These are phyloP conservation scores for Inga laurina DNA, from an alignment of 306 rosid genomes.

Conservation along the genomic window DNA sequence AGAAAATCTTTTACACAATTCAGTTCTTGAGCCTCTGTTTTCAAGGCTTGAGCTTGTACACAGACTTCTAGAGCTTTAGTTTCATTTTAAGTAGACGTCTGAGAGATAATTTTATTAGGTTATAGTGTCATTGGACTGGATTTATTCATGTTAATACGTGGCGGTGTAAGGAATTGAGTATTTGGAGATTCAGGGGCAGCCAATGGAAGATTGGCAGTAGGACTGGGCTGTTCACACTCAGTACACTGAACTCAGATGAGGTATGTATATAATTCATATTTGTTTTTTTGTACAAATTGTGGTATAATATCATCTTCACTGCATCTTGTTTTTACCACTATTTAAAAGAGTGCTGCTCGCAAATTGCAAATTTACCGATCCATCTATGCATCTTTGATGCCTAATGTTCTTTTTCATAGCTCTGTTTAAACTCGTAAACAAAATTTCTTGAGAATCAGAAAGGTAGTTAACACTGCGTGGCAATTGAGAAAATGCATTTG, in stretches of 20 bases:
- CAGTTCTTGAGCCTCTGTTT: conserved; percentile 10
- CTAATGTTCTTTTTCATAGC: not conserved
- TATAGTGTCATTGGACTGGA: conserved; percentile 1
- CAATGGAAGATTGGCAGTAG: conserved; percentile 15
- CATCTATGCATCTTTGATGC: not conserved
- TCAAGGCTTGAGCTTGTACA: not conserved
- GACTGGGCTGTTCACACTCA: conserved; percentile 30
- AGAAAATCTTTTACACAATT: not conserved
- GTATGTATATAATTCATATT: too few relatives aligned
- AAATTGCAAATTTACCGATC: not conserved
- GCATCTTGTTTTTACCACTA: not conserved
- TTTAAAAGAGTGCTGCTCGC: not conserved
- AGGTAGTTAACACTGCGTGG: not conserved
- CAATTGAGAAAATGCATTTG: not conserved
- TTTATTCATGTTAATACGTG: conserved; percentile 38
- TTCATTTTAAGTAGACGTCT: not conserved
- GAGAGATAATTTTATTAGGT: conserved; percentile 15
- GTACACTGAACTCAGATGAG: conserved; percentile 1
- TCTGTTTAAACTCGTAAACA: not conserved
- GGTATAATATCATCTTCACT: not conserved
- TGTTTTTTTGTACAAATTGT: too few relatives aligned
- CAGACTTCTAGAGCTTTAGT: not conserved
- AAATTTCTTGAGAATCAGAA: not conserved
- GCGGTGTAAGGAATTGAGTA: conserved; percentile 26
- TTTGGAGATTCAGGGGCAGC: conserved; percentile 29